Base-by-base conservation (phyloP, 192 early-diverging fungal species). In the Backusella sp. region DNA sequence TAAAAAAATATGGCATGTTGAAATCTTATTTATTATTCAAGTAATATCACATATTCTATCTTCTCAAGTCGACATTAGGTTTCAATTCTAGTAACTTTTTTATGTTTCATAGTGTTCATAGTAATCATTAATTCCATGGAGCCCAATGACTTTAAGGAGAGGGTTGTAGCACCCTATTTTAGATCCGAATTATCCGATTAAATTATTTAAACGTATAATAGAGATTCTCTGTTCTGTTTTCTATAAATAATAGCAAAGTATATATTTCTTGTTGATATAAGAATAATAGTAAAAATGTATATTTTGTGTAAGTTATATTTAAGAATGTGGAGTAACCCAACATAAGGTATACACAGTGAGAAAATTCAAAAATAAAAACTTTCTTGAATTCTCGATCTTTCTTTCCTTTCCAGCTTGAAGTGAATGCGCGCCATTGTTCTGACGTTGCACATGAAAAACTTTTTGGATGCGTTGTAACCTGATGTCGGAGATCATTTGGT, bases 331-430 rank as follows among this genome's bases (percentile, higher is more conserved):
- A 49, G 46, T 62, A 28, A 14, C 26, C 8, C 56, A 62, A 5
- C 26, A 28, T 11, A 3, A 62, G 0, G 8, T 14, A 30, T 3
- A 62, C 56, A 62, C 56, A 26, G 23, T 62, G 56, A 28, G 56
- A 62, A 62, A 62, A 59, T 32, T 32, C 2, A 32, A 32, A 32
- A 32, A 32, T 32, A 59, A 7, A 53, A 52, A 52, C 8, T 26
- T 21, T 3, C 8, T 4, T 9, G 4, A 26, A 59, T 59, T 59
- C 56, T 59, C 56, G n/a, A 59, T 59, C 21, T 59, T 59, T 59
- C 56, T 59, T 62, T 62, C 56, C 56, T 62, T 62, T 62, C 56
- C 56, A 62, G 26, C 56, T n/a, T 62, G 23, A 62, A 62, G 56
- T 3, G 53, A 4, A 2, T 21, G 21, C 8, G 3, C 12, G 2